Evolutionary conservation across 176 grass and related monocot species (phyloP), one percentile per base, ranked within the genome.

Genomic region (Eleusine indica): DNA sequence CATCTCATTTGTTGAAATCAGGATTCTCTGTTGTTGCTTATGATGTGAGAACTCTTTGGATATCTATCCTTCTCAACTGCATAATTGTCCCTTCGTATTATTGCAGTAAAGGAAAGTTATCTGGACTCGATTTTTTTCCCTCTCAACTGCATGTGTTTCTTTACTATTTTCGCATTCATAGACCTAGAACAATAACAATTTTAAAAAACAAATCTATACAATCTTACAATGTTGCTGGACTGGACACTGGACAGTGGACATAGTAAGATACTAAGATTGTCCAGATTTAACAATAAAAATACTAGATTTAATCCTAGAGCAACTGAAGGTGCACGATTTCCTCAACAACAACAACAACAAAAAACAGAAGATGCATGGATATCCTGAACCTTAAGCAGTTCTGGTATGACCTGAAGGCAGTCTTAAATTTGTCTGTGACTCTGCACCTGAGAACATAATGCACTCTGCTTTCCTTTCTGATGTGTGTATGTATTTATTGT

Each of bases 1-100:
- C 90, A 66, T 87, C 89, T 68, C 95, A 95, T 95, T 94, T 98
- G 85, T 79, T 98, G 83, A 93, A 90, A 88, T 93, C 90, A 84
- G 91, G 91, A 52, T 98, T 94, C 83, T 87, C 70, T 53, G 79
- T 98, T 82, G 81, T 88, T 85, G 95, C 92, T 76, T 98, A 88
- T 77, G 95, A 98, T 88, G 95, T 98, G 89, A 94, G 94, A 83
- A 82, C 48, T 74, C 37, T 57, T 80, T 30, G 7, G 44, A 35
- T 18, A 58, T 77, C 14, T 79, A 65, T 54, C 80, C 21, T 76
- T 76, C 53, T 17, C 18, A 71, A 75, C 82, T 71, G 30, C 56
- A 48, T 68, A 71, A 66, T 65, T 58, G 41, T 0, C 65, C 13
- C 4, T 44, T 53, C n/a, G 6, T 70, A 48, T 77, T 73, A 29